phyloP scores from a whole-genome alignment of 208 protist species.

The Leishmania tarentolae region DNA sequence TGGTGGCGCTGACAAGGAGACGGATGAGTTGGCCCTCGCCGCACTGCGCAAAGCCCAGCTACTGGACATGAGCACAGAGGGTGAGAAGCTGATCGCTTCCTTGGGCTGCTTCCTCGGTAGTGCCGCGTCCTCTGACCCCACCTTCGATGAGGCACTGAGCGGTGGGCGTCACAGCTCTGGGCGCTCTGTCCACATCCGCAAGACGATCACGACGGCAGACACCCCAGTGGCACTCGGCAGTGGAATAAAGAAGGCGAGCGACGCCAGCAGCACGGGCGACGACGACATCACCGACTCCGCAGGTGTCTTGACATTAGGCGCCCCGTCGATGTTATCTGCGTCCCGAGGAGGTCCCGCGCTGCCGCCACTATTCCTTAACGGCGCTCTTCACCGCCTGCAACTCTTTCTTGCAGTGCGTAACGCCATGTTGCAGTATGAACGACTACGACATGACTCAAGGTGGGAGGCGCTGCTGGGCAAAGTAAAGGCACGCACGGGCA shows the following conservation, averaged over 20 bases:
- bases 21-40: not conserved
- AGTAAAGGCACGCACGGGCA: not conserved
- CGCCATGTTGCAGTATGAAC: conserved; percentile 30
- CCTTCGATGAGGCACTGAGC: not conserved
- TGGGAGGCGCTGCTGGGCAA: conserved; percentile 22
- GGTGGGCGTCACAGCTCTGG: not conserved
- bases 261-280: not conserved
- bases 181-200: not conserved
- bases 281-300: conserved; percentile 2
- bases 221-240: not conserved
- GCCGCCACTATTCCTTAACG: conserved; percentile 21
- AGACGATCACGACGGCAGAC: not conserved
- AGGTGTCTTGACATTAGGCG: not conserved
- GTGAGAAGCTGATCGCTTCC: not conserved
- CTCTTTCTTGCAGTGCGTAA: conserved; percentile 24
- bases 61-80: conserved; percentile 3
- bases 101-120: conserved; percentile 8
- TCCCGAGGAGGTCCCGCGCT: not conserved
- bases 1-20: not conserved
- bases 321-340: not conserved
- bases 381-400: conserved; percentile 17
- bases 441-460: conserved; percentile 23
- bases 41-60: conserved; percentile 11
- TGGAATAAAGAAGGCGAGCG: not conserved
- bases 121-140: not conserved